phyloP scores from a whole-genome alignment of 441 rosid species.

The Bocquillonia castaneifolia region DNA sequence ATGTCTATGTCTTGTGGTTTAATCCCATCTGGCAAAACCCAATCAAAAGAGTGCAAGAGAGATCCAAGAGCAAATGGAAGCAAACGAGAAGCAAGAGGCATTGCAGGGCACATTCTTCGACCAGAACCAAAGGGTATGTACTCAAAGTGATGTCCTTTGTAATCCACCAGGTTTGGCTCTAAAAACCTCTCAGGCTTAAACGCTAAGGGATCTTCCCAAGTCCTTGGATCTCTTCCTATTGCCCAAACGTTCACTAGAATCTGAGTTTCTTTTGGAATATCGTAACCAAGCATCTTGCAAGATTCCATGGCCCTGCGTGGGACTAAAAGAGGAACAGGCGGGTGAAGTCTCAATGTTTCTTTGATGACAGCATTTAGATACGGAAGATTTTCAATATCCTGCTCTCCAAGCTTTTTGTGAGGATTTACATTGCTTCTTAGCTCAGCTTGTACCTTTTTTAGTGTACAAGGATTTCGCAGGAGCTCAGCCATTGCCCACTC shows the following conservation, averaged over 20 bases:
- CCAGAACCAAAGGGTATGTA: conserved; percentile 55
- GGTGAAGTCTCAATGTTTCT: conserved; percentile 67
- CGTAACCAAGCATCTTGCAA: conserved; percentile 20
- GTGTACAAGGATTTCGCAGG: conserved; percentile 40
- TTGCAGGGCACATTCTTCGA: conserved; percentile 44
- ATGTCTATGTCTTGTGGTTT: conserved; percentile 48
- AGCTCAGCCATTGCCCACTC: conserved; percentile 89
- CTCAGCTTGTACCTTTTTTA: conserved; percentile 33
- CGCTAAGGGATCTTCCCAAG: conserved; percentile 37
- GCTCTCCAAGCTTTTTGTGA: conserved; percentile 24
- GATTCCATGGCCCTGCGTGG: conserved; percentile 58
- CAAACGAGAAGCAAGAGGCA: conserved; percentile 55
- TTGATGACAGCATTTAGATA: conserved; percentile 63
- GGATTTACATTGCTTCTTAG: conserved; percentile 23
- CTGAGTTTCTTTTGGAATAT: conserved; percentile 25
- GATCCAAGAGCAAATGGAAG: conserved; percentile 53
- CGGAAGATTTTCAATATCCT: conserved; percentile 34
- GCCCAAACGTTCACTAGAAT: conserved; percentile 47
- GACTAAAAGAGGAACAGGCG: conserved; percentile 70
- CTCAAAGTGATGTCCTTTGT: conserved; percentile 47
- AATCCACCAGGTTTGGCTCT: conserved; percentile 28
- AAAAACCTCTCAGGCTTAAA: conserved; percentile 50
- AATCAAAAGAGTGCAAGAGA: conserved; percentile 47
- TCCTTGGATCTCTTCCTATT: conserved; percentile 41
- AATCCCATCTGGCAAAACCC: conserved; percentile 42